Conservation (phyloP, 1,284 basidiomycete species). For the Wolfiporia cocos region DNA sequence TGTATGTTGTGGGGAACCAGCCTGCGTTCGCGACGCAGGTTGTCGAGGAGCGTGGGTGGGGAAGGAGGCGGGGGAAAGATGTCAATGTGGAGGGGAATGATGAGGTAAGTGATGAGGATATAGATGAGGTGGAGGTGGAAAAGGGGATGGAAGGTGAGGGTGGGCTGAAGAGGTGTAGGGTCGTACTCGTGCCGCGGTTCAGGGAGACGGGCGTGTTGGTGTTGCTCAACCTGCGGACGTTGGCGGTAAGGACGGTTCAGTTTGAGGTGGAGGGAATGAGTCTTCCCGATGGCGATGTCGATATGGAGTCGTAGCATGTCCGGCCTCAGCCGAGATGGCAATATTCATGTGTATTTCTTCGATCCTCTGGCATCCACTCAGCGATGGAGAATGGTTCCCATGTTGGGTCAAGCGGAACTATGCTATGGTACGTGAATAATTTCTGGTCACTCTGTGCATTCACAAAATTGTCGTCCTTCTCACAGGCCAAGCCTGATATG, state of each 20-base stretch:
- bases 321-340: no score
- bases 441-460: no score
- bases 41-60: conserved; percentile 36
- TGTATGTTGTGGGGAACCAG: conserved; percentile 94
- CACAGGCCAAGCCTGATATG: no score
- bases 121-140: conserved; percentile 25
- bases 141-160: conserved; percentile 19
- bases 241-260: conserved; percentile 38
- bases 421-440: no score
- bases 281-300: conserved; percentile 15
- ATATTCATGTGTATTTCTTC: no score
- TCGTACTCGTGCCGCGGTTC: conserved; percentile 86
- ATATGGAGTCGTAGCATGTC: no score
- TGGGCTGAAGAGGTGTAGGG: conserved; percentile 50
- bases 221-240: conserved; percentile 51
- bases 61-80: conserved; percentile 18
- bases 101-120: conserved; percentile 22
- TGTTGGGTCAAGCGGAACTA: no score
- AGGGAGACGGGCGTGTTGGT: conserved; percentile 57
- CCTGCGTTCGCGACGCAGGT: conserved; percentile 74
- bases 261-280: conserved; percentile 29
- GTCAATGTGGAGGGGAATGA: conserved; percentile 29
- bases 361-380: no score
- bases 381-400: no score
- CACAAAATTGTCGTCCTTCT: no score